Percentiles rank a stretch among this genome's conserved stretches.
These are phyloP conservation scores for Apostasia ramifera DNA, from an alignment of 106 monocot species.

Conservation along the genomic window DNA sequence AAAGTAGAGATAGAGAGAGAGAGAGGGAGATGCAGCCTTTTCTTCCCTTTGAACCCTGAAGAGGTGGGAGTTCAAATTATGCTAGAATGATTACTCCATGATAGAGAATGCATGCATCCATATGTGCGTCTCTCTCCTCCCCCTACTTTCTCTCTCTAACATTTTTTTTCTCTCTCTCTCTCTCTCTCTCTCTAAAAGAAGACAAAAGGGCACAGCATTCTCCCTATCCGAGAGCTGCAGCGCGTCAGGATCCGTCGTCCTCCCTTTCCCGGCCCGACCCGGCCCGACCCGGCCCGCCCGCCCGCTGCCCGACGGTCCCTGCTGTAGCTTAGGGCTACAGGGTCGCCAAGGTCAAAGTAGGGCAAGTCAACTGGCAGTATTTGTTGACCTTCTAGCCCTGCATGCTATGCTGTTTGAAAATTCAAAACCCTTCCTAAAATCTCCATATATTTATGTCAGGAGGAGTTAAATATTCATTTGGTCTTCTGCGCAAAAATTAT, in stretches of 20 bases:
- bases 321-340: neutral
- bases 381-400: neutral
- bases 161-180: neutral
- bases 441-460: neutral
- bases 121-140: neutral
- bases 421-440: neutral
- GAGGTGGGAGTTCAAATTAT: neutral
- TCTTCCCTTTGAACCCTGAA: neutral
- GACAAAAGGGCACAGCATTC: neutral
- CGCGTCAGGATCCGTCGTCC: neutral
- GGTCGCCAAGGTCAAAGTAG: neutral
- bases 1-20: constrained; percentile 4
- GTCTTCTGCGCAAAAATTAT: neutral
- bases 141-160: neutral
- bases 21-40: neutral
- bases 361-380: neutral
- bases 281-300: neutral
- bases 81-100: neutral
- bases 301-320: neutral
- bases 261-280: neutral
- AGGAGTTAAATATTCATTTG: neutral
- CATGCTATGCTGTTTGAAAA: neutral
- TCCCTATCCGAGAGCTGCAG: neutral
- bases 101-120: neutral
- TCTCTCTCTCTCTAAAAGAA: neutral